Evolutionary conservation across 805 yeast genomes (phyloP).

Genomic region (Schizosaccharomyces octosporus): DNA sequence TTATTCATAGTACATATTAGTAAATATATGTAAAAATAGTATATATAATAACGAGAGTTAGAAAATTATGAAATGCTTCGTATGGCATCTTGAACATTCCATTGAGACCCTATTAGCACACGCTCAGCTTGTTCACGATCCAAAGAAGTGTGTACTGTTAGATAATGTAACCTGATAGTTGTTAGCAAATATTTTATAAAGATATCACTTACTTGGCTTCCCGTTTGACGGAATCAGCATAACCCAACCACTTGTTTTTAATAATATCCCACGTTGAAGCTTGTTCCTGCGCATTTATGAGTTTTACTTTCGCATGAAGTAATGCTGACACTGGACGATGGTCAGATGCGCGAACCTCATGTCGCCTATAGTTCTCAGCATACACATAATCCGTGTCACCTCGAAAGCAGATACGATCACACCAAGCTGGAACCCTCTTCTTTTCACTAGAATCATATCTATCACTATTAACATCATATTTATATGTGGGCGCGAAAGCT

Average conservation of each 20-base stretch:
- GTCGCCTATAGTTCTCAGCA: conserved; percentile 37
- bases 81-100: neutral
- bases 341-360: conserved; percentile 46
- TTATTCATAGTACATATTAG: no score
- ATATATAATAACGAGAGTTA: no score
- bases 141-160: neutral
- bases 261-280: neutral
- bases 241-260: neutral
- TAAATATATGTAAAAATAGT: no score
- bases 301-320: conserved; percentile 36
- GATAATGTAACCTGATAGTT: neutral
- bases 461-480: conserved; percentile 68
- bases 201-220: neutral
- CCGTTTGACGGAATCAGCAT: neutral
- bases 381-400: conserved; percentile 26
- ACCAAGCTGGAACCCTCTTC: conserved; percentile 90
- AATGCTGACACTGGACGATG: conserved; percentile 73
- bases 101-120: neutral
- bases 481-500: conserved; percentile 73
- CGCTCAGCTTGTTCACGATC: neutral
- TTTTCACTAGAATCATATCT: conserved; percentile 76
- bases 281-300: conserved; percentile 22
- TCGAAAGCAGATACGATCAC: conserved; percentile 61
- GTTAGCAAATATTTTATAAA: neutral
- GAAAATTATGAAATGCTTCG: neutral